Conservation (phyloP, 2,329 filamentous ascomycete genomes). For the Hawksworthiomyces lignivorus region DNA sequence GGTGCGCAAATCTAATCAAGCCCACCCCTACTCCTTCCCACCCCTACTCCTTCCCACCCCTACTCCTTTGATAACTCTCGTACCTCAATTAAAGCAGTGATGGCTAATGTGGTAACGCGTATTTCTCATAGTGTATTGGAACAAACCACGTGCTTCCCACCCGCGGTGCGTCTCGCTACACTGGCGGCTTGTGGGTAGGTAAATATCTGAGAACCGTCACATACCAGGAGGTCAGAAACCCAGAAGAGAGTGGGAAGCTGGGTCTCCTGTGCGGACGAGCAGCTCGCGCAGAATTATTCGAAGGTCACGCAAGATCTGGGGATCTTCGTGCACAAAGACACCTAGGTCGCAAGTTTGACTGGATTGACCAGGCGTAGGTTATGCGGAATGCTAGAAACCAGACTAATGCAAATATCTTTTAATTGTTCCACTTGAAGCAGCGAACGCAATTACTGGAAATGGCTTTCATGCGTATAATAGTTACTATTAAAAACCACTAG, state of each 20-base stretch:
- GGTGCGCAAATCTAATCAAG: conserved; percentile 21
- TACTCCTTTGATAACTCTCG: not conserved
- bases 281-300: conserved; percentile 42
- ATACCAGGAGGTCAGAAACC: conserved; percentile 40
- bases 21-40: not conserved
- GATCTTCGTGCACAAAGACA: conserved; percentile 38
- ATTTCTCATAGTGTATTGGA: conserved; percentile 36
- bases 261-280: conserved; percentile 40
- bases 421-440: too few species aligned
- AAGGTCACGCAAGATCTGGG: conserved; percentile 44
- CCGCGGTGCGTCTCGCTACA: conserved; percentile 37
- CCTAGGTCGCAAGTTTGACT: conserved; percentile 32
- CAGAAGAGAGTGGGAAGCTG: conserved; percentile 37
- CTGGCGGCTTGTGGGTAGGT: conserved; percentile 47
- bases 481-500: too few species aligned
- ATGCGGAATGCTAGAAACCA: too few species aligned
- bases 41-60: conserved; percentile 2
- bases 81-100: too few species aligned
- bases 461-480: too few species aligned
- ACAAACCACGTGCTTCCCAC: conserved; percentile 49
- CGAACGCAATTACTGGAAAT: too few species aligned
- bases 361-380: conserved; percentile 32
- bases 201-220: conserved; percentile 45
- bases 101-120: too few species aligned
- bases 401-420: too few species aligned